Percentiles rank a stretch among this genome's conserved stretches.
Conservation (phyloP, 192 early-diverging fungal genomes). For the Paraglomus occultum region DNA sequence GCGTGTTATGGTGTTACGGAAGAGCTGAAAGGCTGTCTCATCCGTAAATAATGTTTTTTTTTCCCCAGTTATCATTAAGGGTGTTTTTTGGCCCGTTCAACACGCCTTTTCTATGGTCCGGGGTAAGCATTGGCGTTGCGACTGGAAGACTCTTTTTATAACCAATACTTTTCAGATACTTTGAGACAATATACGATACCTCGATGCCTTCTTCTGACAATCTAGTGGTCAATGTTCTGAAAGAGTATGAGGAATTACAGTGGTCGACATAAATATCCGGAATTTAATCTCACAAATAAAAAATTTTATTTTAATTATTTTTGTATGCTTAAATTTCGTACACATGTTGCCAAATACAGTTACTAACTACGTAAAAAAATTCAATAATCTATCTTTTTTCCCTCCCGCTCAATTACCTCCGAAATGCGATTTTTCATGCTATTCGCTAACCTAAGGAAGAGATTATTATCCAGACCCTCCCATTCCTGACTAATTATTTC, state of each 20-base stretch:
- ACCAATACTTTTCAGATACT: constrained; percentile 1
- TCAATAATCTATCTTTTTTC: too few relatives aligned
- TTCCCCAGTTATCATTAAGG: background rate
- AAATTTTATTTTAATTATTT: too few relatives aligned
- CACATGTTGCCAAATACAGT: too few relatives aligned
- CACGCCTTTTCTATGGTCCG: background rate
- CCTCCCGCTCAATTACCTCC: too few relatives aligned
- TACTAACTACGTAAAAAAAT: too few relatives aligned
- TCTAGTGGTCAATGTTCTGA: background rate
- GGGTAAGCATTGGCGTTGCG: background rate
- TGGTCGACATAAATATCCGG: too few relatives aligned
- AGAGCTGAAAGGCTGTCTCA: constrained; percentile 9
- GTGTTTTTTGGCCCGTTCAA: background rate
- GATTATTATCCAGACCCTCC: too few relatives aligned
- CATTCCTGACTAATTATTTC: too few relatives aligned
- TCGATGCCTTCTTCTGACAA: background rate
- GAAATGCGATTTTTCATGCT: too few relatives aligned
- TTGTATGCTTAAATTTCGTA: too few relatives aligned
- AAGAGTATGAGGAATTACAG: background rate
- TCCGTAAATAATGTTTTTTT: constrained; percentile 2
- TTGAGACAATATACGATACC: background rate
- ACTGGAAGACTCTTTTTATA: constrained; percentile 1
- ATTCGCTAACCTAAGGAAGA: too few relatives aligned
- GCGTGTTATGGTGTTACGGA: background rate
- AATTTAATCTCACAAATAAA: too few relatives aligned